Evolutionary conservation across 768 basidiomycete genomes (phyloP).

Genomic region (Boletus sp.): DNA sequence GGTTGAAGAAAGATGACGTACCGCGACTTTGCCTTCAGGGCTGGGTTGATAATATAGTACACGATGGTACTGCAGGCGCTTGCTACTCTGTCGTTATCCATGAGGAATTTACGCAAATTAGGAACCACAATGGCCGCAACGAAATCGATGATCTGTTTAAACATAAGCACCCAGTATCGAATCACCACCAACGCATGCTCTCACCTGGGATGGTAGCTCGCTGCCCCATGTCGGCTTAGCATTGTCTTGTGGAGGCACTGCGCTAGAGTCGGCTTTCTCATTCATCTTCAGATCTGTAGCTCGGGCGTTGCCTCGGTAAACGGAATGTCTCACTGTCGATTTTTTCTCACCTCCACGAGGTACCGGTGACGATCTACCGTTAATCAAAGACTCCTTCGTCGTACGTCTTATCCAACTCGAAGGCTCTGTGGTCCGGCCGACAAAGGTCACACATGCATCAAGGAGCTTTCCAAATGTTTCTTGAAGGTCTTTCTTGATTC

Average conservation of each 20-base stretch:
- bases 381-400: constrained; percentile 60
- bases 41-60: constrained; percentile 79
- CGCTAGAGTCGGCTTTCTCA: constrained; percentile 54
- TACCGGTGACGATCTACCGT: constrained; percentile 70
- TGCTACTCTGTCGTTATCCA: constrained; percentile 80
- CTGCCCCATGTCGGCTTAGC: constrained; percentile 25
- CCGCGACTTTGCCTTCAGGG: constrained; percentile 75
- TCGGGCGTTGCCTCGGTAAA: constrained; percentile 2
- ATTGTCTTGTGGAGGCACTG: constrained; percentile 37
- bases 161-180: constrained; percentile 2
- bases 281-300: constrained; percentile 46
- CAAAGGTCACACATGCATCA: constrained; percentile 71
- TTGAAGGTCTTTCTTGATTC: constrained; percentile 87
- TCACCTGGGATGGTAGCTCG: constrained; percentile 30
- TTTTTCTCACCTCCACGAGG: constrained; percentile 47
- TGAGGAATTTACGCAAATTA: constrained; percentile 69
- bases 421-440: constrained; percentile 70
- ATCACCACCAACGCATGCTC: constrained; percentile 16
- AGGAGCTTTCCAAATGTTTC: constrained; percentile 85
- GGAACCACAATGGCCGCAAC: constrained; percentile 69
- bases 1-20: constrained; percentile 30
- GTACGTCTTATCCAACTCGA: constrained; percentile 76
- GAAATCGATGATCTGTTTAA: constrained; percentile 64
- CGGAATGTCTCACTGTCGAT: not conserved
- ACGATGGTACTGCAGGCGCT: constrained; percentile 80